Evolutionary conservation across 2,329 filamentous ascomycete genomes (phyloP).

Genomic region (Sodiomyces alkalinus): DNA sequence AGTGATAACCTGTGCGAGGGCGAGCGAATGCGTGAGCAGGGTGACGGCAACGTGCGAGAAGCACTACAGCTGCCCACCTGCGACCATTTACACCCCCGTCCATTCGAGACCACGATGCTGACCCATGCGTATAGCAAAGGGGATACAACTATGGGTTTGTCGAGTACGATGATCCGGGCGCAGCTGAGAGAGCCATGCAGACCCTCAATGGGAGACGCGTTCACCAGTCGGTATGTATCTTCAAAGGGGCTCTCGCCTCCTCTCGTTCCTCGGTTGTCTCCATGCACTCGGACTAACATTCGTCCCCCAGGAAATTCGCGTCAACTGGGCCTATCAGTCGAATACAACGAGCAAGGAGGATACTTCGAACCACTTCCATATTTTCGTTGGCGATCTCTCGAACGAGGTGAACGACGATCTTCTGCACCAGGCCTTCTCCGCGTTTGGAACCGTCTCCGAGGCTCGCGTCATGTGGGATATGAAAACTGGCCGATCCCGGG

Average conservation of each 20-base stretch:
- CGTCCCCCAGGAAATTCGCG: slow-evolving; percentile 83
- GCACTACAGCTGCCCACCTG: too few relatives aligned
- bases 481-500: slow-evolving; percentile 96
- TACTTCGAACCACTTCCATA: slow-evolving; percentile 96
- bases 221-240: slow-evolving; percentile 68
- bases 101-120: too few relatives aligned
- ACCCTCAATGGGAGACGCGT: slow-evolving; percentile 91
- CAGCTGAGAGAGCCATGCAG: slow-evolving; percentile 92
- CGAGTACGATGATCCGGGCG: slow-evolving; percentile 94
- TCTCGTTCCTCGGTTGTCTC: too few relatives aligned
- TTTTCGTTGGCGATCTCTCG: slow-evolving; percentile 93
- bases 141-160: slow-evolving; percentile 99
- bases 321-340: slow-evolving; percentile 99
- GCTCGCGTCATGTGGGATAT: slow-evolving; percentile 99
- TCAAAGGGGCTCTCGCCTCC: too few relatives aligned
- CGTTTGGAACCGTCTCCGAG: slow-evolving; percentile 90
- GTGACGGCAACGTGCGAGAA: too few relatives aligned
- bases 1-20: slow-evolving; percentile 25
- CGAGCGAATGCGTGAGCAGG: too few relatives aligned
- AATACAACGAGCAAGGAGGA: slow-evolving; percentile 92
- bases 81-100: too few relatives aligned
- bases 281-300: too few relatives aligned
- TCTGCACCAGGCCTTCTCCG: slow-evolving; percentile 82
- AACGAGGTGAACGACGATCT: slow-evolving; percentile 99
- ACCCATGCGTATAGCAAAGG: slow-evolving; percentile 32